These are phyloP conservation scores for Xylaria flabelliformis DNA, from an alignment of 495 filamentous ascomycete genomes.

Conservation along the genomic window DNA sequence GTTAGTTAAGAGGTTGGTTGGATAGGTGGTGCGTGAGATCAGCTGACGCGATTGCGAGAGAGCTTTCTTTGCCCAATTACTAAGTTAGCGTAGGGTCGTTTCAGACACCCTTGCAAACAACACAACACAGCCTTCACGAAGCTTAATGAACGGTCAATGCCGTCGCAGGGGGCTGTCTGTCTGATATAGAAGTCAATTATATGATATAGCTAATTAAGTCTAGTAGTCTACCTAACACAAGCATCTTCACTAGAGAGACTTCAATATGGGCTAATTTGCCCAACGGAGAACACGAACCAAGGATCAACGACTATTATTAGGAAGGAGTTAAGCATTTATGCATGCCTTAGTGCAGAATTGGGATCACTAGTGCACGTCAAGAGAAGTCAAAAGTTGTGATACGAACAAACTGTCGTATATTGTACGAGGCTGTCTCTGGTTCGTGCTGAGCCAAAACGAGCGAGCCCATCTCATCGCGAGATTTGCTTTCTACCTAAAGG, in stretches of 20 bases:
- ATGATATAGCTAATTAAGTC: background rate
- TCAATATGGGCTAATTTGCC: background rate
- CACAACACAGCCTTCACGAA: background rate
- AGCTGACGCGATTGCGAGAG: background rate
- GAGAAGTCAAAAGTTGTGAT: background rate
- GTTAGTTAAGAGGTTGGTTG: background rate
- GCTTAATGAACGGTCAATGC: constrained; percentile 4
- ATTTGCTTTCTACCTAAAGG: background rate
- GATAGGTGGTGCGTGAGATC: background rate
- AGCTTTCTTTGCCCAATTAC: background rate
- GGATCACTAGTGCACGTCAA: background rate
- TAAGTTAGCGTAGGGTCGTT: background rate
- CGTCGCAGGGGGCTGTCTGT: background rate
- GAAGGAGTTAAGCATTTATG: background rate
- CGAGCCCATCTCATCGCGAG: constrained; percentile 4
- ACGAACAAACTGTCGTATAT: constrained; percentile 5
- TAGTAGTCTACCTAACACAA: background rate
- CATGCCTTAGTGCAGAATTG: background rate
- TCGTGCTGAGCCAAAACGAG: background rate
- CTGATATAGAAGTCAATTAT: background rate
- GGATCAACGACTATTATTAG: background rate
- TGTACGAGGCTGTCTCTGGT: constrained; percentile 14
- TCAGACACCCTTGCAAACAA: constrained; percentile 2
- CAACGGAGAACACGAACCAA: background rate
- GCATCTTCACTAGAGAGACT: background rate